phyloP scores from a whole-genome alignment of 2,329 filamentous ascomycete genomes.

The Calonectria fujianensis region DNA sequence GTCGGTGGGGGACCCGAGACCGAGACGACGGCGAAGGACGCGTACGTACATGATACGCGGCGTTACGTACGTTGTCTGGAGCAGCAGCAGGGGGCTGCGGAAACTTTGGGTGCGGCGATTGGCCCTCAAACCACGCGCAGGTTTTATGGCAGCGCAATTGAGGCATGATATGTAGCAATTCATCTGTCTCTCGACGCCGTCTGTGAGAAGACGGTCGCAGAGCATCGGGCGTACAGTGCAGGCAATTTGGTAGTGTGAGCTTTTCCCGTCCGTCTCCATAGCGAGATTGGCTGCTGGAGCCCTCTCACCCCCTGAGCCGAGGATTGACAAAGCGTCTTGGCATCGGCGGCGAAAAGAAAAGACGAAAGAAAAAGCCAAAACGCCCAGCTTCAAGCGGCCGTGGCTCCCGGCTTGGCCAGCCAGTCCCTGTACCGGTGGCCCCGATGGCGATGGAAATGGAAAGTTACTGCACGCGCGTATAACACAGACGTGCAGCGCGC shows the following conservation, averaged over 20 bases:
- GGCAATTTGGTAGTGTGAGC: not conserved
- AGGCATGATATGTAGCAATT: not conserved
- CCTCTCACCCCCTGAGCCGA: slow-evolving; percentile 32
- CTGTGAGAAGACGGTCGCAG: slow-evolving; percentile 24
- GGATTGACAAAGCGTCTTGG: slow-evolving; percentile 28
- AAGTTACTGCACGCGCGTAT: slow-evolving; percentile 14
- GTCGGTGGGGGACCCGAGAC: slow-evolving; percentile 22
- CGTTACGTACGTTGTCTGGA: slow-evolving; percentile 34
- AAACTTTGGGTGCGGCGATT: not conserved
- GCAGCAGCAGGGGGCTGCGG: slow-evolving; percentile 11
- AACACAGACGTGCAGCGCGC: not conserved
- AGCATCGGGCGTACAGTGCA: not conserved
- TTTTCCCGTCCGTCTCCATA: slow-evolving; percentile 1
- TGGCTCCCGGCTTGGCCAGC: slow-evolving; percentile 50
- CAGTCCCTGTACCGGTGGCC: slow-evolving; percentile 12
- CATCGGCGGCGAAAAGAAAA: slow-evolving; percentile 8
- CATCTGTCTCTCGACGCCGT: not conserved
- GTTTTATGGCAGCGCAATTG: not conserved
- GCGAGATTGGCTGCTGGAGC: slow-evolving; percentile 20
- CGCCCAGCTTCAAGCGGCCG: slow-evolving; percentile 7
- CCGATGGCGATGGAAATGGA: slow-evolving; percentile 28
- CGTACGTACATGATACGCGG: slow-evolving; percentile 37
- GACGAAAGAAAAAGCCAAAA: not conserved
- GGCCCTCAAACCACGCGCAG: not conserved
- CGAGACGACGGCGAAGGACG: slow-evolving; percentile 22